Evolutionary conservation across 2,329 filamentous ascomycete genomes (phyloP).

Genomic region (Shiraia bambusicola): DNA sequence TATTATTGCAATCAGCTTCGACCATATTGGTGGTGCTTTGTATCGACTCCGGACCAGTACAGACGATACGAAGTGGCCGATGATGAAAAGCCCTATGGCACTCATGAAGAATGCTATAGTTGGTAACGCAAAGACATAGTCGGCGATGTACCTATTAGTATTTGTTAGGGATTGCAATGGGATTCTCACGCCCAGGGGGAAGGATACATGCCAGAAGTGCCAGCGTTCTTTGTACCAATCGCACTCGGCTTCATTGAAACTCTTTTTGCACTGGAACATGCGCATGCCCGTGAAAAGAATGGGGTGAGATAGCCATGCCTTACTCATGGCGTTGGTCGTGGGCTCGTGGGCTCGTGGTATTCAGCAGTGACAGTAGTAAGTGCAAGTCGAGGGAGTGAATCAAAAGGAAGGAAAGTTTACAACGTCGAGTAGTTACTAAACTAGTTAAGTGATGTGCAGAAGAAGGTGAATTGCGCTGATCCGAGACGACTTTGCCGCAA

Average conservation of each 20-base stretch:
- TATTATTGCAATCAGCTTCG: constrained; percentile 16
- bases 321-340: not conserved
- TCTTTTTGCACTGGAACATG: constrained; percentile 33
- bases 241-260: constrained; percentile 48
- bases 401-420: not conserved
- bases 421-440: not conserved
- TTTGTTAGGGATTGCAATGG: not conserved
- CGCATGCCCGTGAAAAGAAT: constrained; percentile 19
- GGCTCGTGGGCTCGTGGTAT: too few species aligned
- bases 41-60: constrained; percentile 21
- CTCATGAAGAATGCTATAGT: constrained; percentile 57
- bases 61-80: constrained; percentile 42
- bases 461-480: too few species aligned
- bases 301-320: constrained; percentile 20
- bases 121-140: constrained; percentile 55
- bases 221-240: constrained; percentile 50
- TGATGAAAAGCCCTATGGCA: constrained; percentile 51
- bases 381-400: too few species aligned
- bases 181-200: too few species aligned
- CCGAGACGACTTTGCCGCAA: not conserved
- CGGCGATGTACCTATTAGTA: constrained; percentile 54
- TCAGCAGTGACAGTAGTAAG: too few species aligned
- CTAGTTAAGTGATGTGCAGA: not conserved
- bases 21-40: constrained; percentile 9
- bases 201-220: constrained; percentile 49